Evolutionary conservation across 371 early-diverging fungal species (phyloP), one percentile per base, ranked within the genome.

Genomic region (Mucor racemosus): DNA sequence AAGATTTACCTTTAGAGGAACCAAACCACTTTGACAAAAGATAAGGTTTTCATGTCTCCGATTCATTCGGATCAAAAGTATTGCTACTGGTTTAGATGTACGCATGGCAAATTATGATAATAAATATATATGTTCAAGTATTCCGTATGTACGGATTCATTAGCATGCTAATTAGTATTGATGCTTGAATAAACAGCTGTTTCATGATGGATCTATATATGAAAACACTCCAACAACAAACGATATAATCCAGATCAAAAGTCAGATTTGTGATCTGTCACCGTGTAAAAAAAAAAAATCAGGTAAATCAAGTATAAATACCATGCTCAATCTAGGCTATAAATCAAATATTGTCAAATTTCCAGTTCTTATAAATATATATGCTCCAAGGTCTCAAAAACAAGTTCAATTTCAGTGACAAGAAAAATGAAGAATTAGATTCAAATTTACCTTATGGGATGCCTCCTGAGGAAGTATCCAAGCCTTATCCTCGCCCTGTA

Each of bases 371-470:
- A 54, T 13, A 14, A 31, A 11, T 15, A 31, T 33, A 54, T 26
- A 54, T 54, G 54, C 54, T 54, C 54, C 26, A 54, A 26, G 33
- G 33, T 26, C 33, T 54, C 33, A 54, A 54, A 13, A 54, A 33
- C 31, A 54, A 54, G 34, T 13, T 54, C 34, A 33, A 26, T 33
- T 26, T 33, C 33, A 54, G 54, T 15, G 54, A 33, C 19, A 33
- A 54, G 33, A 54, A 54, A 13, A 54, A 54, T 33, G 33, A 54
- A 33, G 54, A 54, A 54, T 54, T 54, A 54, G 60, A 60, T n/a
- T 46, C 60, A 8, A n/a, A 31, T 14, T 62, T 62, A 19, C 50
- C 62, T 13, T 62, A 62, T 21, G 62, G 62, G 21, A 62, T 62
- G 62, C 62, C 62, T 7, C 62, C 62, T 6, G 38, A 46, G 15